Percentiles rank a stretch among this genome's conserved stretches.
phyloP scores from a whole-genome alignment of 2,329 filamentous ascomycete genomes.

The Purpureocillium lavendulum region DNA sequence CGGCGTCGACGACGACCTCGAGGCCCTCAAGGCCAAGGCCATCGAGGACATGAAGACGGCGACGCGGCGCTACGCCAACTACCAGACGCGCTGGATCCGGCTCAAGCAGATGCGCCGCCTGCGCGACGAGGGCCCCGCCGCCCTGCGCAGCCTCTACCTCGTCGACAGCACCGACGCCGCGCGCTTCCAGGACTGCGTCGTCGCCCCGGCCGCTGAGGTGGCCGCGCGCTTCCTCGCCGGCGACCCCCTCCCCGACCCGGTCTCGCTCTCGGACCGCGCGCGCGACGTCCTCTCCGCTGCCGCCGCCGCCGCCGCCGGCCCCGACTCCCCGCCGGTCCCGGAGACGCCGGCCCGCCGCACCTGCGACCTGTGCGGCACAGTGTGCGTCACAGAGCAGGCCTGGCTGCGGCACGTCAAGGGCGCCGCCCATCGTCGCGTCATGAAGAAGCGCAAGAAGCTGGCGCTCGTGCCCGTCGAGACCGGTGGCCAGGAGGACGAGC shows the following conservation, averaged over 20 bases:
- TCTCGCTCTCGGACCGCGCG: constrained; percentile 37
- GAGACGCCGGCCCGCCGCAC: constrained; percentile 47
- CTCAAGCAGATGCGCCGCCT: constrained; percentile 70
- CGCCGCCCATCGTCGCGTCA: constrained; percentile 22
- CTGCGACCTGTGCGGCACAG: constrained; percentile 67
- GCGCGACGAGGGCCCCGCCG: constrained; percentile 40
- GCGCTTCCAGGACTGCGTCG: constrained; percentile 55
- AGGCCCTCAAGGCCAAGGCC: constrained; percentile 46
- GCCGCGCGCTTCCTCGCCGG: constrained; percentile 55
- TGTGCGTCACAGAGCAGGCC: constrained; percentile 45
- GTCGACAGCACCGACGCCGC: constrained; percentile 68
- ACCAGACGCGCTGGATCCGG: constrained; percentile 80
- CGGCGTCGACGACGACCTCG: constrained; percentile 26
- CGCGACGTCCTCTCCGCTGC: constrained; percentile 45
- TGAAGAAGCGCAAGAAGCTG: constrained; percentile 26
- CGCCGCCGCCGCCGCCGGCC: constrained; percentile 32
- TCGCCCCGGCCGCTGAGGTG: constrained; percentile 54
- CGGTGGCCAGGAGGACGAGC: no score
- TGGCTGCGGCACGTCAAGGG: constrained; percentile 32
- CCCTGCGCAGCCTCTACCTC: constrained; percentile 58
- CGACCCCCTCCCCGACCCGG: constrained; percentile 42
- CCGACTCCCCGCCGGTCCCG: constrained; percentile 36
- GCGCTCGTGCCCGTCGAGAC: constrained; percentile 25
- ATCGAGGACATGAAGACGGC: constrained; percentile 73
- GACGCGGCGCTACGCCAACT: constrained; percentile 79